Percentiles rank a stretch among this genome's conserved stretches.
These are phyloP conservation scores for Sordariomycetes sp. DNA, from an alignment of 2,329 filamentous ascomycete species.

Conservation along the genomic window DNA sequence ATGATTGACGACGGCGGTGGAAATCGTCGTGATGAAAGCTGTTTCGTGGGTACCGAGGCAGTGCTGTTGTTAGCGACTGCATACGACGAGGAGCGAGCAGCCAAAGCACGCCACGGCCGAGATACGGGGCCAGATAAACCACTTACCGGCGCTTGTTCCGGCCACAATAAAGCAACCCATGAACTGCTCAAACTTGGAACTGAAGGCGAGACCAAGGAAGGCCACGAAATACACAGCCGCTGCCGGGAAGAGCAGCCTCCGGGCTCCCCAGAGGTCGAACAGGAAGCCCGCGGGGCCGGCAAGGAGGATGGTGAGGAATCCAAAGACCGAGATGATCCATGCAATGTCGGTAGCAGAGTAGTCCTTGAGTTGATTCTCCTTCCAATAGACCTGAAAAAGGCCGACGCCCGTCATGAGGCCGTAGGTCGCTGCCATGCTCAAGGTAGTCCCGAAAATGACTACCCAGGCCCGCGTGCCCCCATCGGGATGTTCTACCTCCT, in stretches of 20 bases:
- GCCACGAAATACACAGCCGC: slow-evolving; percentile 12
- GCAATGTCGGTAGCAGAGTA: slow-evolving; percentile 59
- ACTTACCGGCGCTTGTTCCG: slow-evolving; percentile 62
- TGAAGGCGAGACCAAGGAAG: slow-evolving; percentile 17
- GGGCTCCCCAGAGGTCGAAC: slow-evolving; percentile 67
- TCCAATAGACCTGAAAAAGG: slow-evolving; percentile 68
- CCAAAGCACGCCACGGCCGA: not conserved
- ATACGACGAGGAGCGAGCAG: not conserved
- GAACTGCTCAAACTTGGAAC: slow-evolving; percentile 14
- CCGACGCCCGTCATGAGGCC: slow-evolving; percentile 66
- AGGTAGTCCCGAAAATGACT: slow-evolving; percentile 69
- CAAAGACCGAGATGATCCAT: slow-evolving; percentile 77
- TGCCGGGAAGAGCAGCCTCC: slow-evolving; percentile 33
- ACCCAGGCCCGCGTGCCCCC: slow-evolving; percentile 63
- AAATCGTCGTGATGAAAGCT: slow-evolving; percentile 67
- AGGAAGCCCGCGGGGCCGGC: slow-evolving; percentile 73
- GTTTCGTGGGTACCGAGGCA: slow-evolving; percentile 34
- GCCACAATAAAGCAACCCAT: slow-evolving; percentile 17
- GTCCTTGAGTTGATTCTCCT: slow-evolving; percentile 55
- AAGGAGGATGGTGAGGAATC: slow-evolving; percentile 72
- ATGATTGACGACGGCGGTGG: slow-evolving; percentile 65
- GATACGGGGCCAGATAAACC: slow-evolving; percentile 3
- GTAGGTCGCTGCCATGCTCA: slow-evolving; percentile 57
- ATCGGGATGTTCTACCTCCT: slow-evolving; percentile 38
- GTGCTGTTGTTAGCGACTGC: slow-evolving; percentile 23